A percentile compares a stretch with the other conserved stretches of the same genome.
Evolutionary conservation across 1,139 yeast species (phyloP).

Genomic region (Nakaseomyces bracarensis): DNA sequence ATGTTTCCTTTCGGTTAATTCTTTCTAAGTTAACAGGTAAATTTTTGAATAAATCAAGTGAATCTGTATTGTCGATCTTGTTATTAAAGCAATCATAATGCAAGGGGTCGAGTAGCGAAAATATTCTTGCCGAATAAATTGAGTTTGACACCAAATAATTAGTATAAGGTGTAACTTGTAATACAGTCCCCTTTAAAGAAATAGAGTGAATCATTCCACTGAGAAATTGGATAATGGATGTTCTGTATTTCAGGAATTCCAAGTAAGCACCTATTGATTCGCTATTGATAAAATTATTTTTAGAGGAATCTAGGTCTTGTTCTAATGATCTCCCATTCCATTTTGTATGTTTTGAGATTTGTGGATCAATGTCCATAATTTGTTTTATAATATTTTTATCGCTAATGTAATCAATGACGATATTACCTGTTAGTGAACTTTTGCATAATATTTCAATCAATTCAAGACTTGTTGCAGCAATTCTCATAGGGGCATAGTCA

Average conservation of each 20-base stretch:
- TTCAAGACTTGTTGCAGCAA: conserved; percentile 52
- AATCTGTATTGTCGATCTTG: conserved; percentile 25
- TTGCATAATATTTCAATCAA: conserved; percentile 53
- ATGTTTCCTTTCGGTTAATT: conserved; percentile 24
- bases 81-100: conserved; percentile 41
- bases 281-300: conserved; percentile 33
- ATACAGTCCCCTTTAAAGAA: conserved; percentile 43
- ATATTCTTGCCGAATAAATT: conserved; percentile 47
- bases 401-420: conserved; percentile 49
- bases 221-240: conserved; percentile 53
- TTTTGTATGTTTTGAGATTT: conserved; percentile 37
- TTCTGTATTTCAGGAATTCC: conserved; percentile 56
- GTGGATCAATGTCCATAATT: conserved; percentile 48
- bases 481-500: conserved; percentile 46
- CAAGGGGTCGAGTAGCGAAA: conserved; percentile 61
- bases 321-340: conserved; percentile 48
- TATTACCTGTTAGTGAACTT: conserved; percentile 44
- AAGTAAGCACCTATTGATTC: conserved; percentile 47
- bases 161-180: conserved; percentile 49
- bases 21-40: conserved; percentile 36
- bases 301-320: conserved; percentile 31
- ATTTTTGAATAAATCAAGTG: conserved; percentile 31
- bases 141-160: conserved; percentile 41
- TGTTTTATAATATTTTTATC: conserved; percentile 44
- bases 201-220: conserved; percentile 65